Evolutionary conservation across 768 basidiomycete species (phyloP).

Genomic region (Mycena capillaripes): DNA sequence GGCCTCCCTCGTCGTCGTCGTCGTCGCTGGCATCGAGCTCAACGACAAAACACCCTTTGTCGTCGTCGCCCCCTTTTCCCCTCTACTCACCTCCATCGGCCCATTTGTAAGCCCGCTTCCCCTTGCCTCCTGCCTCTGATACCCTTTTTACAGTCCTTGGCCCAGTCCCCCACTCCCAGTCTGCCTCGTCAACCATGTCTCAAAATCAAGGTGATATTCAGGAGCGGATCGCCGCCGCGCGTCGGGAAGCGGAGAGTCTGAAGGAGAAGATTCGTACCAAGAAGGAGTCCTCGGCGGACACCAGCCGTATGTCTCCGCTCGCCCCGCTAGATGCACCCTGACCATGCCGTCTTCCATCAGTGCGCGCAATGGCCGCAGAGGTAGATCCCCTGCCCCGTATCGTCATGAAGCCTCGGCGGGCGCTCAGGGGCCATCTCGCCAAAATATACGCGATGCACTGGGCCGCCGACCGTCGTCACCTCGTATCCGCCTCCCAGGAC

Average conservation of each 20-base stretch:
- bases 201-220: conserved; percentile 89
- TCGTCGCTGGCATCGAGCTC: conserved; percentile 30
- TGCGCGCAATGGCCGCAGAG: conserved; percentile 98
- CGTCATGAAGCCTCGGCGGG: conserved; percentile 95
- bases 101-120: conserved; percentile 25
- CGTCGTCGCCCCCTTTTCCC: conserved; percentile 12
- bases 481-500: conserved; percentile 99
- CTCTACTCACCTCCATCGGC: conserved; percentile 26
- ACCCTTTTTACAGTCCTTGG: conserved; percentile 10
- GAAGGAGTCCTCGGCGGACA: conserved; percentile 97
- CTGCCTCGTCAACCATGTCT: conserved; percentile 65
- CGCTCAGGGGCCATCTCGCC: conserved; percentile 96
- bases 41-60: conserved; percentile 8
- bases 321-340: conserved; percentile 23
- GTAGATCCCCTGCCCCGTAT: conserved; percentile 96
- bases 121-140: conserved; percentile 10
- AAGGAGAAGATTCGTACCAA: conserved; percentile 99
- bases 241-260: conserved; percentile 95
- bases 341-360: conserved; percentile 56
- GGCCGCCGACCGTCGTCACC: conserved; percentile 96
- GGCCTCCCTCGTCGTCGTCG: conserved; percentile 14
- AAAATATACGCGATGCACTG: conserved; percentile 99
- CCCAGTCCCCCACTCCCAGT: conserved; percentile 19
- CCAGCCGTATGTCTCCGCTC: conserved; percentile 80
- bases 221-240: conserved; percentile 94